Conservation (phyloP, 495 filamentous ascomycete genomes). For the Cercophora scortea region DNA sequence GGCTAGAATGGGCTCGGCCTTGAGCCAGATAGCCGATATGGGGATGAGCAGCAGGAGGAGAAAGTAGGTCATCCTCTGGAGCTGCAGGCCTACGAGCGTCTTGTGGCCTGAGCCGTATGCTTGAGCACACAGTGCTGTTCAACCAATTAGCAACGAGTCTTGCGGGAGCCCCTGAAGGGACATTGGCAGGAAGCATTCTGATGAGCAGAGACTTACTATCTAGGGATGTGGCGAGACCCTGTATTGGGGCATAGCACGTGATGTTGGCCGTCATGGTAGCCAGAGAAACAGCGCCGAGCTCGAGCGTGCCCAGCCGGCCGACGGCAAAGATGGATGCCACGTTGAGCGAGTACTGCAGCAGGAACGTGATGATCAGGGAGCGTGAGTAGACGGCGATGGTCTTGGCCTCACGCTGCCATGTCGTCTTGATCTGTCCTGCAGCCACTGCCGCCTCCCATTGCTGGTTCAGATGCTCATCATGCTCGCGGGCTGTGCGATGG, state of each 20-base stretch:
- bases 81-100: conserved; percentile 60
- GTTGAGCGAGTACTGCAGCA: conserved; percentile 70
- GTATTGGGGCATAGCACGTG: conserved; percentile 63
- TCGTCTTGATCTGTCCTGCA: conserved; percentile 69
- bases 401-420: conserved; percentile 77
- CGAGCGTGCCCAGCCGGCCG: conserved; percentile 53
- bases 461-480: conserved; percentile 34
- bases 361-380: conserved; percentile 59
- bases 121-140: conserved; percentile 54
- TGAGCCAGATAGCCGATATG: conserved; percentile 52
- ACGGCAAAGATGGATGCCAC: conserved; percentile 63
- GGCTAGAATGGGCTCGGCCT: conserved; percentile 49
- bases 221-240: conserved; percentile 61
- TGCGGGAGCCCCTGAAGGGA: no score
- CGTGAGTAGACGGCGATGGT: conserved; percentile 50
- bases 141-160: no score
- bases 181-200: no score
- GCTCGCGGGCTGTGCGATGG: background rate
- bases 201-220: conserved; percentile 34
- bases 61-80: conserved; percentile 65
- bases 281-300: conserved; percentile 56
- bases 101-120: conserved; percentile 67
- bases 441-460: conserved; percentile 80
- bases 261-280: conserved; percentile 71
- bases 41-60: conserved; percentile 55